Evolutionary conservation across 2,329 filamentous ascomycete species (phyloP).

Genomic region (Pezicula neosporulosa): DNA sequence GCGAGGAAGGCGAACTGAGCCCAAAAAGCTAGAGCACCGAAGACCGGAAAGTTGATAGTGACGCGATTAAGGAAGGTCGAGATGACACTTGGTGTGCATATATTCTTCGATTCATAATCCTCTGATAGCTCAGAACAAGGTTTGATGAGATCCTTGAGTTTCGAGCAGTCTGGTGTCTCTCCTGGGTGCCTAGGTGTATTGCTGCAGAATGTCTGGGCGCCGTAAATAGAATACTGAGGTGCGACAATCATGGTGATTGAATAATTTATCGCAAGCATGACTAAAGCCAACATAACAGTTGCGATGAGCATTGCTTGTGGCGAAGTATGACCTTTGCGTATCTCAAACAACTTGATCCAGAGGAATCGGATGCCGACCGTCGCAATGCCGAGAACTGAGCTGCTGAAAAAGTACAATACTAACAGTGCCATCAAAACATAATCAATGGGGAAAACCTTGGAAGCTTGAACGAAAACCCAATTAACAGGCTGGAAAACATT

Average conservation of each 20-base stretch:
- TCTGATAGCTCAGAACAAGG: slow-evolving; percentile 77
- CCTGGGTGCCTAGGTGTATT: slow-evolving; percentile 59
- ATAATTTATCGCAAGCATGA: slow-evolving; percentile 90
- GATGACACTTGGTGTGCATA: slow-evolving; percentile 89
- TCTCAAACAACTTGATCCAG: slow-evolving; percentile 90
- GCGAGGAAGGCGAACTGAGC: slow-evolving; percentile 88
- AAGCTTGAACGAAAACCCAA: slow-evolving; percentile 78
- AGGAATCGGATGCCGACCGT: slow-evolving; percentile 91
- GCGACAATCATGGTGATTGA: slow-evolving; percentile 89
- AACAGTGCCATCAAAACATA: slow-evolving; percentile 86
- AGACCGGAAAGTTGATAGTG: slow-evolving; percentile 91
- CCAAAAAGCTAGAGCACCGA: slow-evolving; percentile 92
- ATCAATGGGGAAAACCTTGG: slow-evolving; percentile 85
- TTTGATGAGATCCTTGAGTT: slow-evolving; percentile 68
- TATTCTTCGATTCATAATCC: slow-evolving; percentile 66
- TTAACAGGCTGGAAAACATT: slow-evolving; percentile 96
- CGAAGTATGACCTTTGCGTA: slow-evolving; percentile 82
- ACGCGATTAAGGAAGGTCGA: slow-evolving; percentile 92
- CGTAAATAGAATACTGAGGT: slow-evolving; percentile 91
- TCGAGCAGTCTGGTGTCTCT: slow-evolving; percentile 70
- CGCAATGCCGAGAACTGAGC: slow-evolving; percentile 82
- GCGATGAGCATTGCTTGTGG: slow-evolving; percentile 90
- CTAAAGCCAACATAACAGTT: slow-evolving; percentile 86
- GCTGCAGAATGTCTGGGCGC: slow-evolving; percentile 91
- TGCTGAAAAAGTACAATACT: slow-evolving; percentile 82